A percentile compares a stretch with the other conserved stretches of the same genome.
Conservation (phyloP, 441 rosid genomes). For the Pelargonium australe region DNA sequence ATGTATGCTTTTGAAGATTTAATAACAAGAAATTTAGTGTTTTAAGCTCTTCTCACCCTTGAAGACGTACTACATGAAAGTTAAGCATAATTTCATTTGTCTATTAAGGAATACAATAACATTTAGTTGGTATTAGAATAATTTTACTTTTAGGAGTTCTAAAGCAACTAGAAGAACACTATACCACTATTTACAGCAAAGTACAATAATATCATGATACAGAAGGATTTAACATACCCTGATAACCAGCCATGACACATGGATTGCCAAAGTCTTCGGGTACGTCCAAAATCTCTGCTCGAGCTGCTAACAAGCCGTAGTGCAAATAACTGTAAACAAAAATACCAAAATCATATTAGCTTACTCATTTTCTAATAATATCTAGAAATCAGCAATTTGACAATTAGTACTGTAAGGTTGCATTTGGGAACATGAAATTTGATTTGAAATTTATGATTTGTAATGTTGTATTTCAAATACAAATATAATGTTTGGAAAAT, state of each 20-base stretch:
- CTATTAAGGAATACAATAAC: background rate
- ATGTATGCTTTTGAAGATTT: background rate
- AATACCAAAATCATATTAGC: slow-evolving; percentile 9
- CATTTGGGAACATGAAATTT: too few relatives aligned
- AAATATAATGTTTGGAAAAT: too few relatives aligned
- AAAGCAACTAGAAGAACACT: background rate
- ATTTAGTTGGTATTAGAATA: background rate
- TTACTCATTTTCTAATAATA: background rate
- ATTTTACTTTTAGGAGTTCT: background rate
- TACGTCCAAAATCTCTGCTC: slow-evolving; percentile 75
- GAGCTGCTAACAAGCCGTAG: slow-evolving; percentile 91
- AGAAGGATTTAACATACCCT: slow-evolving; percentile 43
- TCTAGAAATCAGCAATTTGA: background rate
- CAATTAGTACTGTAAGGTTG: too few relatives aligned
- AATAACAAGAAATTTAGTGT: background rate
- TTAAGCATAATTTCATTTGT: background rate
- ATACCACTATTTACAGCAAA: background rate
- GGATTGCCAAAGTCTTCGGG: slow-evolving; percentile 64
- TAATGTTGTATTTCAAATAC: too few relatives aligned
- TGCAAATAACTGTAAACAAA: slow-evolving; percentile 66
- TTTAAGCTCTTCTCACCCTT: background rate
- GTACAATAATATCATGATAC: background rate
- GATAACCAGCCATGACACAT: slow-evolving; percentile 67
- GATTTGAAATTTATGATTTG: too few relatives aligned
- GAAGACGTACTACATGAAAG: background rate